Base-by-base conservation (phyloP, 2,329 filamentous ascomycete genomes). In the Penicillium sp. region DNA sequence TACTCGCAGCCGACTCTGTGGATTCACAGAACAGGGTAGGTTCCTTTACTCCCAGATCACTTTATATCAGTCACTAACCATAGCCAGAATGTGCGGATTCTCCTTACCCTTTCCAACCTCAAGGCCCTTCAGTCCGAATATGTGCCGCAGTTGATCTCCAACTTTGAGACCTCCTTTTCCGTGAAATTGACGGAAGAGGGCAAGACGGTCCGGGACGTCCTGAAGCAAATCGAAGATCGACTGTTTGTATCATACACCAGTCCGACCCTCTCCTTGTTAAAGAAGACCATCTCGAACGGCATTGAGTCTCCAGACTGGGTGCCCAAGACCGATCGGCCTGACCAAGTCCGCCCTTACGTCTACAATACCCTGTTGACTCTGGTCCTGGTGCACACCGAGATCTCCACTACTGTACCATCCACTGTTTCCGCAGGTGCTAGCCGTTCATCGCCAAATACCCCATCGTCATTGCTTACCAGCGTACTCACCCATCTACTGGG, bases 141-240 rank as follows among this genome's bases (percentile, higher is more conserved):
- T 31, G 90, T 98, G 1, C 93, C 93, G 0, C 88, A 88, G 65
- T 84, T 99, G n/a, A 91, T 96, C 71, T 85, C 89, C 4, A 90
- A 95, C 69, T 99, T 98, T 69, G 95, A 99, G 72, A 92, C 91
- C 50, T 86, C 91, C 54, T 99, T 99, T 76, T 92, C 91, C 1
- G 91, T 98, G 61, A 96, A 96, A 70, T 84, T 99, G 58, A 96
- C 92, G 1, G 93, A 97, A 62, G 95, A 99, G 76, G 89, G 88
- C 55, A 93, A 93, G 73, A 95, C 91, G 0, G 93, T 99, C 70
- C 88, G 89, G 54, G 92, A 98, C 69, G 92, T 96, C 3, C 87
- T 98, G 13, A 84, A 85, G 16, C 92, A 98, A 72, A 97, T 99
- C 62, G 93, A 98, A 70, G 85, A 88, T 13, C 88, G 91, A 6